Percentiles rank a stretch among this genome's conserved stretches.
Evolutionary conservation across 2,329 filamentous ascomycete species (phyloP).

Genomic region (Byssothecium circinans): DNA sequence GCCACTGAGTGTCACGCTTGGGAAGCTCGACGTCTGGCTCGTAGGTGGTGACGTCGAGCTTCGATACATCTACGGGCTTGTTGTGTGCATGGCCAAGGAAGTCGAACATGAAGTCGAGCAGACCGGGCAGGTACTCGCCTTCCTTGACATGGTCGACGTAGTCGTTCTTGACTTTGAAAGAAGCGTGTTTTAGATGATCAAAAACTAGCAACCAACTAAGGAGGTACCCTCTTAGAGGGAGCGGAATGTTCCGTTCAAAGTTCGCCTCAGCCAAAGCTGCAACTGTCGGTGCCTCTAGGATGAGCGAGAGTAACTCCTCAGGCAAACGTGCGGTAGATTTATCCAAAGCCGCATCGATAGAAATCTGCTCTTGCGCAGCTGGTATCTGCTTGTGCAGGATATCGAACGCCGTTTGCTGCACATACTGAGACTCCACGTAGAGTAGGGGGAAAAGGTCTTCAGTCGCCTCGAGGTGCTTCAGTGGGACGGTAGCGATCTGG

Average conservation of each 20-base stretch:
- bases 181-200: slow-evolving; percentile 76
- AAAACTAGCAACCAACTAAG: slow-evolving; percentile 89
- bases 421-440: slow-evolving; percentile 70
- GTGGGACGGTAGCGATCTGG: slow-evolving; percentile 65
- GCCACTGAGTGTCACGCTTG: slow-evolving; percentile 77
- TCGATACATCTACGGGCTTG: slow-evolving; percentile 69
- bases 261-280: slow-evolving; percentile 67
- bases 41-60: slow-evolving; percentile 69
- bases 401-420: slow-evolving; percentile 80
- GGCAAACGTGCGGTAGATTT: slow-evolving; percentile 74
- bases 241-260: slow-evolving; percentile 67
- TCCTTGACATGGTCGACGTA: slow-evolving; percentile 80
- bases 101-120: slow-evolving; percentile 81
- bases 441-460: slow-evolving; percentile 74
- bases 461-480: slow-evolving; percentile 63
- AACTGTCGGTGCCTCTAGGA: slow-evolving; percentile 75
- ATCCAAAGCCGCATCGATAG: slow-evolving; percentile 73
- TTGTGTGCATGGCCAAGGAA: slow-evolving; percentile 78
- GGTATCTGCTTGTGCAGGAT: slow-evolving; percentile 82
- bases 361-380: slow-evolving; percentile 74
- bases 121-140: slow-evolving; percentile 65
- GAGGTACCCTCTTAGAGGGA: slow-evolving; percentile 74
- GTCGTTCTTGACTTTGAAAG: slow-evolving; percentile 78
- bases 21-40: slow-evolving; percentile 61
- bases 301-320: slow-evolving; percentile 79